Conservation (phyloP, 176 grass and related monocot genomes). For the Juncus inflexus region DNA sequence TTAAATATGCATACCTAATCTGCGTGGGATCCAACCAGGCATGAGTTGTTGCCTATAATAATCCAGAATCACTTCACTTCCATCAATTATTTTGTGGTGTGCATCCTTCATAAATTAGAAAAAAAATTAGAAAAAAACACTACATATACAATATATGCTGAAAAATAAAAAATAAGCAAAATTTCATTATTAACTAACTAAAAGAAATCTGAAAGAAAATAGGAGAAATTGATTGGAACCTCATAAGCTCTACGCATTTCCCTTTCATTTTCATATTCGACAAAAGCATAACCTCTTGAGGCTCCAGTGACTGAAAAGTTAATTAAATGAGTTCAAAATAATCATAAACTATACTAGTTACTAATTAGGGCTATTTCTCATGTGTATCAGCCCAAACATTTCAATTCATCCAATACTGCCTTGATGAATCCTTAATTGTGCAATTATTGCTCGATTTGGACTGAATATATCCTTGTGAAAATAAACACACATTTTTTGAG, state of each 20-base stretch:
- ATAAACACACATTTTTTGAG: background rate
- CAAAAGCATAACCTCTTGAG: constrained; percentile 83
- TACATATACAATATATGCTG: background rate
- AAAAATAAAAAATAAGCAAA: background rate
- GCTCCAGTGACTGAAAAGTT: constrained; percentile 74
- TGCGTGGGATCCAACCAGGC: constrained; percentile 93
- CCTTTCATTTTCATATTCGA: constrained; percentile 79
- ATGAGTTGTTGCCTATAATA: constrained; percentile 91
- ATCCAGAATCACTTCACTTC: constrained; percentile 87
- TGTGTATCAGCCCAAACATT: no score
- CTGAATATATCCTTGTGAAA: no score
- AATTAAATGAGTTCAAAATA: background rate
- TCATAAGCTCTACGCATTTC: constrained; percentile 80
- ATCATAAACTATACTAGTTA: background rate
- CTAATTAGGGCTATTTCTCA: background rate
- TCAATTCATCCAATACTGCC: background rate
- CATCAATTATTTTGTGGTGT: constrained; percentile 75
- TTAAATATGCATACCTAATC: constrained; percentile 52
- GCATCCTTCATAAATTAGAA: constrained; percentile 50
- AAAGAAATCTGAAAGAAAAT: background rate
- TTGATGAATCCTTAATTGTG: no score
- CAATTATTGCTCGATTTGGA: no score
- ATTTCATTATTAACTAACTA: no score
- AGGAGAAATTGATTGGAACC: constrained; percentile 26
- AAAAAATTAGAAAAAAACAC: background rate